Base-by-base conservation (phyloP, 2,329 filamentous ascomycete species). In the Sporothrix globosa region DNA sequence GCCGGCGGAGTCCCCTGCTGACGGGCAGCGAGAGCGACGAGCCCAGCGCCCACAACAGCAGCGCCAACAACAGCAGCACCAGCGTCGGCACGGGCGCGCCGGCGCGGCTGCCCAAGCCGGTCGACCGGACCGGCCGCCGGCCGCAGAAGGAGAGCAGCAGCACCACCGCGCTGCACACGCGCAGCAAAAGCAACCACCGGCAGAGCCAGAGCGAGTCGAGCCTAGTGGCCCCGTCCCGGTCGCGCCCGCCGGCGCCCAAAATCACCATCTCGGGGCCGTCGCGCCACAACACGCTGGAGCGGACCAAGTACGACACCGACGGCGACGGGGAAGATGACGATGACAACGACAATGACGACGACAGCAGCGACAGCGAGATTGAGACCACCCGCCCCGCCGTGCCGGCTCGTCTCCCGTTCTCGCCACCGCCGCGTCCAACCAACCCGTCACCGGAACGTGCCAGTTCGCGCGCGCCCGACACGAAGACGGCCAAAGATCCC, bases 131-230 rank as follows among this genome's bases (percentile, higher is more conserved):
- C 10, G 4, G 3, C 41, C 11, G 41, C 10, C 41, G 41, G 41
- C 14, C 41, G 14, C 41, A 44, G 10, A 44, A 13, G 2, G 11
- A 13, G 41, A 34, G 34, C 34, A 34, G 34, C 34, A 34, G 34
- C 34, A 34, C 34, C 1, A 34, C 34, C 5, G 34, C 34, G 9
- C 34, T 34, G 34, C 4, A 34, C 34, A 34, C 34, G 34, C 34
- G 34, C 34, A 34, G 27, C 27, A 56, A 27, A 2, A 61, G 5
- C 34, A 61, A 61, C 34, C 68, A 21, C n/a, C 68, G 68, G 44
- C 61, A 69, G 14, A 53, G 46, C 21, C 56, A n/a, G 19, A 69
- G 68, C 68, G 56, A 69, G n/a, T 69, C 68, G 13, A 63, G 39
- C 13, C 30, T 63, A 11, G 39, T 34, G 10, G 56, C 24, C 13